Evolutionary conservation across 176 grass and related monocot species (phyloP).

Genomic region (Themeda triandra): DNA sequence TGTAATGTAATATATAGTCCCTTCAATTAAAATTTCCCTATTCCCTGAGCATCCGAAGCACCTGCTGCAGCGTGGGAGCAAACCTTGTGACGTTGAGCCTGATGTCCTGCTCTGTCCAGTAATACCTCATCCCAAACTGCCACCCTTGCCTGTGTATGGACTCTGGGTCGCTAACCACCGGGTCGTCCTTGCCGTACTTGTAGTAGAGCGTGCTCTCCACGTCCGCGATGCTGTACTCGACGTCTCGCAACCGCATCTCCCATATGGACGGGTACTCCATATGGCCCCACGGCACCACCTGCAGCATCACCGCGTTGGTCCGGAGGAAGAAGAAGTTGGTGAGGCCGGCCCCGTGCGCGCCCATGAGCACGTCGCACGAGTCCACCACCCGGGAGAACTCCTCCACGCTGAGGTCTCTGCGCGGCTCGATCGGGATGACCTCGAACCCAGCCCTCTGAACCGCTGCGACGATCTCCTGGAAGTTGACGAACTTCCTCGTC

Average conservation of each 20-base stretch:
- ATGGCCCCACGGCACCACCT: conserved; percentile 74
- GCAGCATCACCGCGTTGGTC: conserved; percentile 54
- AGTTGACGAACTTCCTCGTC: conserved; percentile 60
- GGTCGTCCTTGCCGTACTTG: conserved; percentile 59
- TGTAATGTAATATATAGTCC: neutral
- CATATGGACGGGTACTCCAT: conserved; percentile 47
- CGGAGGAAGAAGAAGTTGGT: conserved; percentile 81
- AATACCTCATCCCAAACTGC: conserved; percentile 54
- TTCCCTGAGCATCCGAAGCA: conserved; percentile 34
- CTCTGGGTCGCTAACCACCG: conserved; percentile 44
- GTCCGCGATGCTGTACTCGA: conserved; percentile 65
- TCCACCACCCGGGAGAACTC: conserved; percentile 50
- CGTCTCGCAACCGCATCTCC: conserved; percentile 52
- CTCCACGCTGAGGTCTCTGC: conserved; percentile 30
- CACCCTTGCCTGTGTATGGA: conserved; percentile 58
- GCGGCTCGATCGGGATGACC: conserved; percentile 42
- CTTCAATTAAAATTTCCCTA: neutral
- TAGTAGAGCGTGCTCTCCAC: conserved; percentile 63
- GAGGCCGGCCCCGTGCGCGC: conserved; percentile 73
- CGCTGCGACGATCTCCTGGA: conserved; percentile 34
- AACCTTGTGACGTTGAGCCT: conserved; percentile 65
- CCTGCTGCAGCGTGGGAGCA: conserved; percentile 38
- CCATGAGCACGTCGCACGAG: conserved; percentile 82
- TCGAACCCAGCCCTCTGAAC: conserved; percentile 42
- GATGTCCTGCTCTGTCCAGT: conserved; percentile 70